Evolutionary conservation across 306 rosid species (phyloP).

Genomic region (Rubus idaeus): DNA sequence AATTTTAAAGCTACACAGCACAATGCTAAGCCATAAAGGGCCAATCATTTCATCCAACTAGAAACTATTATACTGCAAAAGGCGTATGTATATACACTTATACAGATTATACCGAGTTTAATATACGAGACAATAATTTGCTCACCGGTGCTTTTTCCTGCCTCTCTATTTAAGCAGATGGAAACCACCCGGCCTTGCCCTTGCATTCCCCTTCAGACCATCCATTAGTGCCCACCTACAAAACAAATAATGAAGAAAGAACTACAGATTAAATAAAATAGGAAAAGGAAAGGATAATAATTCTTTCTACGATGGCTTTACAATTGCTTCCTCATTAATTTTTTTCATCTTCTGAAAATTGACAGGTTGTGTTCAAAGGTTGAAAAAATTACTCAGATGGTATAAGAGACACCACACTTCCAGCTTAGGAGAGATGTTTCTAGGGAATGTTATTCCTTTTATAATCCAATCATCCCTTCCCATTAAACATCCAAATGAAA

Average conservation of each 20-base stretch:
- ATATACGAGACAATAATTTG: slow-evolving; percentile 20
- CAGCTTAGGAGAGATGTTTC: neutral
- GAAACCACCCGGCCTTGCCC: slow-evolving; percentile 89
- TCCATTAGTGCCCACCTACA: slow-evolving; percentile 69
- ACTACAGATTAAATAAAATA: neutral
- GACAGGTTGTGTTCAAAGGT: neutral
- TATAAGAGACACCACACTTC: neutral
- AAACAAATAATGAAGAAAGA: neutral
- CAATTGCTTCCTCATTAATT: neutral
- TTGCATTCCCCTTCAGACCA: slow-evolving; percentile 93
- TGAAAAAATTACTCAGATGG: neutral
- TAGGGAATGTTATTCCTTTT: neutral
- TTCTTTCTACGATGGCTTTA: neutral
- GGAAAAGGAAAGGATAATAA: neutral
- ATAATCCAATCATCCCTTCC: neutral
- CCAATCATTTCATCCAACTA: neutral
- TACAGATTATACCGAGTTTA: neutral
- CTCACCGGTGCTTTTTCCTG: slow-evolving; percentile 56
- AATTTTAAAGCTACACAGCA: neutral
- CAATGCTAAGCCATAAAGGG: neutral
- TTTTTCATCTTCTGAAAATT: neutral
- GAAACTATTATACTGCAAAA: neutral
- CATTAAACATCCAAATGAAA: neutral
- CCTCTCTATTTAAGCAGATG: slow-evolving; percentile 78
- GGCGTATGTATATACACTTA: neutral